Evolutionary conservation across 495 filamentous ascomycete species (phyloP).

Genomic region (Bombardia bombarda): DNA sequence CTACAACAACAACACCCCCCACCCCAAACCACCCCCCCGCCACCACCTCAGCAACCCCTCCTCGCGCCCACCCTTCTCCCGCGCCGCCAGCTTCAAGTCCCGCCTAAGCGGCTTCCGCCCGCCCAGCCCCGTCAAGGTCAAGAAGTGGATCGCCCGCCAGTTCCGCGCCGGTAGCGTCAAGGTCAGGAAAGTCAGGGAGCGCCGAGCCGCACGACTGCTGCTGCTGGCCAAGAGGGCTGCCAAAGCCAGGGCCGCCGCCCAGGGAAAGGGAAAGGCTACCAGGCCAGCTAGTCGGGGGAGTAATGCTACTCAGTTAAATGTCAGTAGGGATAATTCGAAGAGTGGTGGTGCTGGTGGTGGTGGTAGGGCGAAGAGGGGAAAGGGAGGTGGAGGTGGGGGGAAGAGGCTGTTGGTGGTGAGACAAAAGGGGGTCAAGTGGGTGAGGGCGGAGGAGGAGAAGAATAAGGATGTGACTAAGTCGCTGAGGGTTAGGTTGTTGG

Average conservation of each 20-base stretch:
- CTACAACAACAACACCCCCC: background rate
- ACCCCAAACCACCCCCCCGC: too few species aligned
- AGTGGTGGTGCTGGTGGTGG: too few species aligned
- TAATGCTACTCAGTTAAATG: too few species aligned
- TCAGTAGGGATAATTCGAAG: too few species aligned
- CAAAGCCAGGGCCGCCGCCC: background rate
- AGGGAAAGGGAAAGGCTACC: background rate
- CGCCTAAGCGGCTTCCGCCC: slow-evolving; percentile 1
- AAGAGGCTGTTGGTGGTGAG: background rate
- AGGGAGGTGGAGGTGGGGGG: background rate
- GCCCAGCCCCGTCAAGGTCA: slow-evolving; percentile 9
- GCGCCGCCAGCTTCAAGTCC: background rate
- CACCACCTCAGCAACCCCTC: too few species aligned
- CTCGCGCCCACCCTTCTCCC: background rate
- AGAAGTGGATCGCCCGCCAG: slow-evolving; percentile 16
- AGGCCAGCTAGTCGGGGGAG: too few species aligned
- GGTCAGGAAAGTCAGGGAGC: slow-evolving; percentile 6
- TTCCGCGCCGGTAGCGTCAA: slow-evolving; percentile 9
- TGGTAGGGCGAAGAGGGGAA: background rate
- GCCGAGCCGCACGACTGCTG: too few species aligned
- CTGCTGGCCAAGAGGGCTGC: background rate
- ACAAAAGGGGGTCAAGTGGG: background rate
- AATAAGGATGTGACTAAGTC: background rate
- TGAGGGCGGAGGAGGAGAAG: too few species aligned
- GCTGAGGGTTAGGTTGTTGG: background rate